Conservation (phyloP, 331 rosid genomes). For the Dryas integrifolia region DNA sequence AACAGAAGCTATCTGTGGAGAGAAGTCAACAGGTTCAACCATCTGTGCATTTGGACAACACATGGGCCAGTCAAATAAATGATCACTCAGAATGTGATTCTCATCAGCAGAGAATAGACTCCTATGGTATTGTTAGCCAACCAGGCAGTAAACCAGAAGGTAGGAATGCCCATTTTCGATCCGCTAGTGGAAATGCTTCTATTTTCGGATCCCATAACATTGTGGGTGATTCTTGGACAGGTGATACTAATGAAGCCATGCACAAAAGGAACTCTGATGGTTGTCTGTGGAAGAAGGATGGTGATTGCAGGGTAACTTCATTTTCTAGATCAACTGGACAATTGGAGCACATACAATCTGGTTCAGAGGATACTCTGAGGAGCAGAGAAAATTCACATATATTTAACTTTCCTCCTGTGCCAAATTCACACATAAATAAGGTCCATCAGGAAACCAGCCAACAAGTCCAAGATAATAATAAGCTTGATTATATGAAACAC, state of each 20-base stretch:
- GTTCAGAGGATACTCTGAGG: slow-evolving; percentile 7
- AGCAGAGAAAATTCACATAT: slow-evolving; percentile 27
- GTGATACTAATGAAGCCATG: slow-evolving; percentile 33
- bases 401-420: slow-evolving; percentile 20
- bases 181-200: slow-evolving; percentile 7
- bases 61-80: slow-evolving; percentile 38
- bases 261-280: slow-evolving; percentile 33
- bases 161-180: slow-evolving; percentile 17
- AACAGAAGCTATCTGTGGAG: slow-evolving; percentile 26
- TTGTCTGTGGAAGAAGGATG: slow-evolving; percentile 25
- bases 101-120: slow-evolving; percentile 29
- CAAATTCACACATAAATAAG: slow-evolving; percentile 29
- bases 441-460: slow-evolving; percentile 25
- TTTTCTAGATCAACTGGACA: slow-evolving; percentile 35
- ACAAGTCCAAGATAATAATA: slow-evolving; percentile 30
- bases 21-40: slow-evolving; percentile 32
- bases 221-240: slow-evolving; percentile 35
- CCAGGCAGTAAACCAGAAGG: slow-evolving; percentile 41
- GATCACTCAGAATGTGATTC: slow-evolving; percentile 33
- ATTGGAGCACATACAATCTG: slow-evolving; percentile 25
- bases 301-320: slow-evolving; percentile 27
- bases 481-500: slow-evolving; percentile 36
- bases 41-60: slow-evolving; percentile 27
- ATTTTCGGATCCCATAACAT: slow-evolving; percentile 13
- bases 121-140: slow-evolving; percentile 24